Evolutionary conservation across 192 early-diverging fungal genomes (phyloP).

Genomic region (Umbelopsis sp.): DNA sequence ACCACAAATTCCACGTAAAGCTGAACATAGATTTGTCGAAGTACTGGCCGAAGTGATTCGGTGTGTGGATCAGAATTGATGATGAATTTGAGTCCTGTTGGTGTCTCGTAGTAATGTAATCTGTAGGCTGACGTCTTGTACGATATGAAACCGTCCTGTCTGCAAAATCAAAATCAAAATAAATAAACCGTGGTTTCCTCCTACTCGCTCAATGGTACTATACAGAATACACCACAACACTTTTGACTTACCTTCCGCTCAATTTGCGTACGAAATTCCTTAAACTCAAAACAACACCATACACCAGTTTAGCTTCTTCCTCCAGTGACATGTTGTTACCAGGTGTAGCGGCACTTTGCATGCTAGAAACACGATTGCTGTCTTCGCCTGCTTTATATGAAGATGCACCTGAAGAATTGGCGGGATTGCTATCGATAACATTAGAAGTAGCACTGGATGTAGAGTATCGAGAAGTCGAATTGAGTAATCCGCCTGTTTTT

Average conservation of each 20-base stretch:
- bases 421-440: slow-evolving; percentile 21
- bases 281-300: slow-evolving; percentile 91
- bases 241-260: slow-evolving; percentile 47
- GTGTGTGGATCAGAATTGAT: slow-evolving; percentile 77
- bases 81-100: slow-evolving; percentile 87
- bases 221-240: neutral
- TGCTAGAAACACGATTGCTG: neutral
- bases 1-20: slow-evolving; percentile 94
- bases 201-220: neutral
- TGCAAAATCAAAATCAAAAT: slow-evolving; percentile 9
- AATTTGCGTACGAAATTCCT: slow-evolving; percentile 89
- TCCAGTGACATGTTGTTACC: slow-evolving; percentile 61
- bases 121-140: slow-evolving; percentile 86
- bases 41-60: slow-evolving; percentile 65
- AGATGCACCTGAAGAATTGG: slow-evolving; percentile 29
- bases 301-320: slow-evolving; percentile 94
- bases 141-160: slow-evolving; percentile 67
- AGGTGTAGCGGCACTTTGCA: slow-evolving; percentile 37
- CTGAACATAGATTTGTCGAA: slow-evolving; percentile 81
- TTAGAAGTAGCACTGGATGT: slow-evolving; percentile 30
- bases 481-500: slow-evolving; percentile 39
- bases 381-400: slow-evolving; percentile 14
- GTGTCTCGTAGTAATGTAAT: slow-evolving; percentile 90
- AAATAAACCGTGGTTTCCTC: neutral
- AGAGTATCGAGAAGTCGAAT: slow-evolving; percentile 47